Conservation (phyloP, 768 basidiomycete genomes). For the Suillus bovinus region DNA sequence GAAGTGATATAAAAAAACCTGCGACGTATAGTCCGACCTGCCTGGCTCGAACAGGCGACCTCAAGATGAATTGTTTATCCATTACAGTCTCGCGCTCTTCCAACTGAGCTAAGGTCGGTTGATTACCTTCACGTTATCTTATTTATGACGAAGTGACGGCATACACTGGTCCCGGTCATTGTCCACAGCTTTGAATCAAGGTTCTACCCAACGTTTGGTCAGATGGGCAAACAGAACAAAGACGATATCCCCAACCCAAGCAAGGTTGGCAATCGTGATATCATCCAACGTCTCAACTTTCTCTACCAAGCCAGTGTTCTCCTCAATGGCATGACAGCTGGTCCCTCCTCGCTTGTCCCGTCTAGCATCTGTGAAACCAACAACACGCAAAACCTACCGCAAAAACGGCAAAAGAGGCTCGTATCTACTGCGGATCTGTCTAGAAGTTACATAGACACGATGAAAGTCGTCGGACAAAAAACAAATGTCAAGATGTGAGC, state of each 20-base stretch:
- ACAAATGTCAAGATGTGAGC: slow-evolving; percentile 76
- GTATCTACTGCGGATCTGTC: slow-evolving; percentile 53
- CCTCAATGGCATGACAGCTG: slow-evolving; percentile 42
- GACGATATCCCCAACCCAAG: slow-evolving; percentile 57
- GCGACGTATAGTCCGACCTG: slow-evolving; percentile 32
- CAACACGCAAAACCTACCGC: slow-evolving; percentile 8
- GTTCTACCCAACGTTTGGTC: neutral
- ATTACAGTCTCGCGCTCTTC: slow-evolving; percentile 53
- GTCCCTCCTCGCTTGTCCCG: slow-evolving; percentile 9
- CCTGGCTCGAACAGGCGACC: slow-evolving; percentile 47
- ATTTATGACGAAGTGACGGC: neutral
- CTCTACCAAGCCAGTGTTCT: slow-evolving; percentile 80
- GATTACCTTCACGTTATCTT: neutral
- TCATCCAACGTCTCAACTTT: slow-evolving; percentile 82
- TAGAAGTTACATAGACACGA: slow-evolving; percentile 59
- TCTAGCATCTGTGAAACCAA: slow-evolving; percentile 2
- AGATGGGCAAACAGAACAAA: slow-evolving; percentile 72
- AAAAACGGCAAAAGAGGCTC: slow-evolving; percentile 29
- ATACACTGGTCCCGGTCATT: neutral
- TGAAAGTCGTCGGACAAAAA: slow-evolving; percentile 74
- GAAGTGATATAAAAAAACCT: neutral
- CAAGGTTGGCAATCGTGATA: slow-evolving; percentile 66
- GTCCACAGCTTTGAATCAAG: no score
- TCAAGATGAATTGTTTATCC: slow-evolving; percentile 36
- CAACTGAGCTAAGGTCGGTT: slow-evolving; percentile 43